Conservation (phyloP, 257 asterid species). For the Mentha longifolia region DNA sequence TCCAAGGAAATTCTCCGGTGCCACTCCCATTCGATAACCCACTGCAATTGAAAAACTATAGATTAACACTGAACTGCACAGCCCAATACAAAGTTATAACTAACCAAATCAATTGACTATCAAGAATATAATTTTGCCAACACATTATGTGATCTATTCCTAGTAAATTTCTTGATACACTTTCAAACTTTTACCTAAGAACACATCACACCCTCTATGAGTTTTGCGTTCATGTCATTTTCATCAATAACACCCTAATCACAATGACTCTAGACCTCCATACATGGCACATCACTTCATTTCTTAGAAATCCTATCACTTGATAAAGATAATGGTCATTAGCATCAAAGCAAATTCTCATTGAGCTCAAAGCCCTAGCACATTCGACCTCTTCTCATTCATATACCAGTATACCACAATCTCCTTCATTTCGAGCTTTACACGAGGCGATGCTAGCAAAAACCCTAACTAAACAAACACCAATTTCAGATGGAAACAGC, state of each 20-base stretch:
- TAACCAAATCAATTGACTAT: no score
- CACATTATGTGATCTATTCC: conserved; percentile 14
- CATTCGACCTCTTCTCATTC: background rate
- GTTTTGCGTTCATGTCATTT: background rate
- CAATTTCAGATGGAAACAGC: background rate
- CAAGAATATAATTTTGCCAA: no score
- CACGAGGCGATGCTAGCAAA: background rate
- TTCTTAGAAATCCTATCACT: background rate
- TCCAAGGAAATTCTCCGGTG: conserved; percentile 56
- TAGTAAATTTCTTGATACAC: background rate
- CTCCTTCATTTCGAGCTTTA: background rate
- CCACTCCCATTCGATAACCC: conserved; percentile 72
- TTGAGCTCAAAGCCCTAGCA: background rate
- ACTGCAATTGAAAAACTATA: conserved; percentile 40
- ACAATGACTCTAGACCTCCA: background rate
- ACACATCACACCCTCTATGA: background rate
- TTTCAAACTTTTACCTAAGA: background rate
- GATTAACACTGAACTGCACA: background rate
- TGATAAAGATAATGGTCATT: background rate
- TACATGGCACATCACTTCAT: background rate
- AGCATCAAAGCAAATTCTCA: background rate
- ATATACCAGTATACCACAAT: background rate
- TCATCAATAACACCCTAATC: background rate
- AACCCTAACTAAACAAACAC: background rate
- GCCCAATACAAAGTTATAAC: background rate